Base-by-base conservation (phyloP, 495 filamentous ascomycete species). In the Xylaria acuta region DNA sequence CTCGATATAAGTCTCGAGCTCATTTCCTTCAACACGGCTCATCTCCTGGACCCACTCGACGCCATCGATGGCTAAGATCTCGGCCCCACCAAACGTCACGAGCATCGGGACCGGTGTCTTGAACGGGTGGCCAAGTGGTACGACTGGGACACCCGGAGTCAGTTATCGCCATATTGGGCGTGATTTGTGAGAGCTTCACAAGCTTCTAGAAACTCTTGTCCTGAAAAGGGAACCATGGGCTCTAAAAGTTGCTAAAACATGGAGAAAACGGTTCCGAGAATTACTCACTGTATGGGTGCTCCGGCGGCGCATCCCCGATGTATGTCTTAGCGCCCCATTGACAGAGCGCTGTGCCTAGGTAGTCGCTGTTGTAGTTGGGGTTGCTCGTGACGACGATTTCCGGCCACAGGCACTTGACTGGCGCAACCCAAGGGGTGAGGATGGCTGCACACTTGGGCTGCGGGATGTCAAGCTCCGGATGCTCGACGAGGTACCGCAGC, bases 401-500 rank as follows among this genome's bases (percentile, higher is more conserved):
- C 38, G 71, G 64, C 71, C 71, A 67, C 8, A 73, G 45, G 45
- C 30, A 3, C 56, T 69, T 67, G 5, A 49, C 40, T 0, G 71
- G 71, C 11, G 64, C 32, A 0, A 51, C 41, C 71, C 71, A 73
- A 5, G 71, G 71, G 1, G 43, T n/a, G 4, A 72, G 1, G 47
- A 67, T 16, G 14, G 25, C n/a, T 30, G 71, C 64, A 22, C 43
- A 49, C 22, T 14, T 53, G 30, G 71, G 71, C 45, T 41, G 56
- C n/a, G 71, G 71, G 22, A 73, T 68, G 20, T 41, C 56, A 3
- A 63, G 56, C 64, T 47, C 71, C 5, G 25, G 30, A 20, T 53
- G 51, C 40, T 77, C 74, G 2, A 34, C 67, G 8, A 83, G 30
- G 62, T 84, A 83, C 36, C 85, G 82, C 12, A 86, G 73, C 20